Evolutionary conservation across 345 rosid genomes (phyloP).

Genomic region (Syzygium grande): DNA sequence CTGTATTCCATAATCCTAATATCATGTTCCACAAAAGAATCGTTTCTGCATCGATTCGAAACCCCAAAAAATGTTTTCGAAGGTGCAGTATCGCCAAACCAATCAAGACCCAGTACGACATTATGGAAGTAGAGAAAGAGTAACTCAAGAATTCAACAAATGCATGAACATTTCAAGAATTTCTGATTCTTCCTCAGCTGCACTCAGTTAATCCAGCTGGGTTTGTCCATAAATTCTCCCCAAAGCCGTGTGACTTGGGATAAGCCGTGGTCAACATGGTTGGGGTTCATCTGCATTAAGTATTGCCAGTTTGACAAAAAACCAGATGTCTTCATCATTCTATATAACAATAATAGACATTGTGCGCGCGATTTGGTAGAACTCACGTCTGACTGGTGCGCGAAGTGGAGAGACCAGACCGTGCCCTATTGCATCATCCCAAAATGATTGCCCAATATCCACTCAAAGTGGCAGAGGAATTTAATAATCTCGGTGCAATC

Average conservation of each 20-base stretch:
- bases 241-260: not conserved
- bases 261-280: not conserved
- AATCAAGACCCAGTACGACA: not conserved
- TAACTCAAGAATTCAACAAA: not conserved
- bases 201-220: not conserved
- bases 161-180: not conserved
- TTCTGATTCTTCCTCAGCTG: not conserved
- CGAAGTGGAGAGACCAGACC: not conserved
- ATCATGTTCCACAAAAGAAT: not conserved
- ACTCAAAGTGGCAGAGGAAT: not conserved
- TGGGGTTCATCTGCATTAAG: not conserved
- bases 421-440: not conserved
- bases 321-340: not conserved
- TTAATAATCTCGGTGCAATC: not conserved
- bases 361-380: not conserved
- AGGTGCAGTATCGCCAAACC: not conserved
- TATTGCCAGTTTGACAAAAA: not conserved
- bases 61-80: not conserved
- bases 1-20: not conserved
- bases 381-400: not conserved
- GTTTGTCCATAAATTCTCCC: not conserved
- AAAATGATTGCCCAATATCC: not conserved
- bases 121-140: not conserved
- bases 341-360: not conserved
- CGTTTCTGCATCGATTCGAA: not conserved